Percentiles rank a stretch among this genome's conserved stretches.
Conservation (phyloP, 2,329 filamentous ascomycete species). For the Chaetomium strumarium region DNA sequence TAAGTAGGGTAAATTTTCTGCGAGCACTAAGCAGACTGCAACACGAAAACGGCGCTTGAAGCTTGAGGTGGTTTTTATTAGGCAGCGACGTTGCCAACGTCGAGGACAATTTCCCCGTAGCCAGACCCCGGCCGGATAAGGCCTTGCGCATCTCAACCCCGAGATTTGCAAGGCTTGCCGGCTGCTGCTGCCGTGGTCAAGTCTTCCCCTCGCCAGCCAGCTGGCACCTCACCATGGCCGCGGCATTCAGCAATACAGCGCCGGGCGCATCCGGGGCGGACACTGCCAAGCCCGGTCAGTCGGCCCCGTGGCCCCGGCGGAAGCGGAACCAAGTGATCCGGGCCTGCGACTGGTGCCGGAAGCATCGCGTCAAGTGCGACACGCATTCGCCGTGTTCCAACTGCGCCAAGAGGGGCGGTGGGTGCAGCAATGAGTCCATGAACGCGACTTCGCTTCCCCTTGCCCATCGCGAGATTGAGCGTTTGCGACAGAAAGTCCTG, state of each 20-base stretch:
- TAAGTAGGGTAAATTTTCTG: too few species aligned
- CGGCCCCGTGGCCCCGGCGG: background rate
- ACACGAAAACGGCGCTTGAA: too few species aligned
- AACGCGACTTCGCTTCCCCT: background rate
- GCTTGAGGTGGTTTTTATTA: too few species aligned
- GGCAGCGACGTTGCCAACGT: too few species aligned
- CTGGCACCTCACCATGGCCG: background rate
- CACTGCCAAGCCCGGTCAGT: background rate
- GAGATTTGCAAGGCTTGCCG: too few species aligned
- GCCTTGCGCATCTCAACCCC: too few species aligned
- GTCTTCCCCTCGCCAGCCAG: too few species aligned
- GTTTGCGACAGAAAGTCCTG: background rate
- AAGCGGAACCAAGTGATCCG: conserved; percentile 20
- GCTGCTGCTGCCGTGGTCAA: too few species aligned
- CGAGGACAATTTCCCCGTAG: too few species aligned
- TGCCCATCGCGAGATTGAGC: conserved; percentile 2
- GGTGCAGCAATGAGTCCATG: conserved; percentile 16
- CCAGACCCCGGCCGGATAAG: too few species aligned
- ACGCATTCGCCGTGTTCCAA: conserved; percentile 18
- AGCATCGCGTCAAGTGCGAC: conserved; percentile 23
- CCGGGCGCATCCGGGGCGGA: background rate
- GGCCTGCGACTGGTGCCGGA: conserved; percentile 22
- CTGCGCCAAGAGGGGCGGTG: conserved; percentile 17
- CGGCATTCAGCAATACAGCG: background rate
- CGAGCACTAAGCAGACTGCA: too few species aligned